These are phyloP conservation scores for Linum usitatissimum DNA, from an alignment of 345 rosid genomes.

Conservation along the genomic window DNA sequence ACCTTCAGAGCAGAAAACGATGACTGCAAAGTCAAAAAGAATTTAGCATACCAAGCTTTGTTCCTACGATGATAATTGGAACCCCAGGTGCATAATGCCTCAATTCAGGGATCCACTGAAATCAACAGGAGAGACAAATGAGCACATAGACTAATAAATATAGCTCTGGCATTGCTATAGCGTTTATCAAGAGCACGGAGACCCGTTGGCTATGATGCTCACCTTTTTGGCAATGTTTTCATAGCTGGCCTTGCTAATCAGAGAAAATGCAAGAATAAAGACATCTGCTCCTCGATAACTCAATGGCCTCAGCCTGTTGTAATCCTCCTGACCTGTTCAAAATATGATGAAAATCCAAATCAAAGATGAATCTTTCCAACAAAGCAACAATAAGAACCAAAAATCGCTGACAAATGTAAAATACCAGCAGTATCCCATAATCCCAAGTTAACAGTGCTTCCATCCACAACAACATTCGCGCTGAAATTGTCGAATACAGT, in stretches of 20 bases:
- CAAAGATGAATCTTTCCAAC: neutral
- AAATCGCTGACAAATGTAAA: neutral
- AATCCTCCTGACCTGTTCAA: conserved; percentile 83
- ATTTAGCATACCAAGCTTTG: conserved; percentile 63
- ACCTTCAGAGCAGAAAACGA: neutral
- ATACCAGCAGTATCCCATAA: conserved; percentile 98
- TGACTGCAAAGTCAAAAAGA: no score
- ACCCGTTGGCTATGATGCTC: neutral
- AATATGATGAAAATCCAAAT: neutral
- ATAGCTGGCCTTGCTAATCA: conserved; percentile 97
- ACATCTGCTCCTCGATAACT: conserved; percentile 96
- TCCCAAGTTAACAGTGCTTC: conserved; percentile 77
- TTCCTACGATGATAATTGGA: conserved; percentile 81
- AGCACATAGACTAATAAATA: neutral
- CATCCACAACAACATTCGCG: conserved; percentile 89
- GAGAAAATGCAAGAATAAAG: conserved; percentile 87
- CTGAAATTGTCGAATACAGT: conserved; percentile 96
- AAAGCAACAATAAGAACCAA: neutral
- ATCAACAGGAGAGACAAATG: conserved; percentile 12
- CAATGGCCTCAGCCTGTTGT: conserved; percentile 81
- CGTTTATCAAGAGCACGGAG: neutral
- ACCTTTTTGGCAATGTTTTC: conserved; percentile 97
- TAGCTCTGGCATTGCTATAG: neutral
- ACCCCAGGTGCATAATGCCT: conserved; percentile 94
- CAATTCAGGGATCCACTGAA: conserved; percentile 97